These are phyloP conservation scores for Solanum bukasovii DNA, from an alignment of 257 asterid species.

Conservation along the genomic window DNA sequence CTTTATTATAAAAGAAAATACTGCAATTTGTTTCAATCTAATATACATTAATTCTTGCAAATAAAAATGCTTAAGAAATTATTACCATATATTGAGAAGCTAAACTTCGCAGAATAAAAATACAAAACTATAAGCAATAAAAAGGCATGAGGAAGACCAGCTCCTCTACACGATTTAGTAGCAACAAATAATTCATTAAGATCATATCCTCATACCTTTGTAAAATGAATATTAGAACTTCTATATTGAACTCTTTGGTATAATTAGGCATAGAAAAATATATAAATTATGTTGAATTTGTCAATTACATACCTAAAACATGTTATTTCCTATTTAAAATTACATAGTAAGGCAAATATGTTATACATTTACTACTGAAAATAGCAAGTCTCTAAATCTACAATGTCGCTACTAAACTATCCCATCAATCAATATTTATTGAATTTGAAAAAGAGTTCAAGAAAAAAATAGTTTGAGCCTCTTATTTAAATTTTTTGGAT, in stretches of 20 bases:
- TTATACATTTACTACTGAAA: constrained; percentile 43
- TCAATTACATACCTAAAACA: too few relatives aligned
- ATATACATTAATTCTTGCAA: too few relatives aligned
- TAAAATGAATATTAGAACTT: not conserved
- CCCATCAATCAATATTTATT: not conserved
- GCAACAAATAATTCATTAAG: not conserved
- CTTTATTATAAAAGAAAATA: too few relatives aligned
- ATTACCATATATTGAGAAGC: not conserved
- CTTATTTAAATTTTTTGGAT: constrained; percentile 18
- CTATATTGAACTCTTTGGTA: not conserved
- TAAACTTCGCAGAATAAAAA: not conserved
- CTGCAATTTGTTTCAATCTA: too few relatives aligned
- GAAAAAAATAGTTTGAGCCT: not conserved
- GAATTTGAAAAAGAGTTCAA: not conserved
- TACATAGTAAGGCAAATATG: too few relatives aligned
- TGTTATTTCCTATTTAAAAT: too few relatives aligned
- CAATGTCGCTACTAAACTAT: not conserved
- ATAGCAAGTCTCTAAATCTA: constrained; percentile 30
- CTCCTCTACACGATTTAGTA: not conserved
- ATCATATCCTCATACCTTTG: not conserved
- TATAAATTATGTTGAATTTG: too few relatives aligned
- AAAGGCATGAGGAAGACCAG: not conserved
- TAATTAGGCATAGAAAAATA: not conserved
- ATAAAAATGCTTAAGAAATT: too few relatives aligned
- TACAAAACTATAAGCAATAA: not conserved